phyloP scores from a whole-genome alignment of 495 filamentous ascomycete genomes.

The Lindgomyces ingoldianus region DNA sequence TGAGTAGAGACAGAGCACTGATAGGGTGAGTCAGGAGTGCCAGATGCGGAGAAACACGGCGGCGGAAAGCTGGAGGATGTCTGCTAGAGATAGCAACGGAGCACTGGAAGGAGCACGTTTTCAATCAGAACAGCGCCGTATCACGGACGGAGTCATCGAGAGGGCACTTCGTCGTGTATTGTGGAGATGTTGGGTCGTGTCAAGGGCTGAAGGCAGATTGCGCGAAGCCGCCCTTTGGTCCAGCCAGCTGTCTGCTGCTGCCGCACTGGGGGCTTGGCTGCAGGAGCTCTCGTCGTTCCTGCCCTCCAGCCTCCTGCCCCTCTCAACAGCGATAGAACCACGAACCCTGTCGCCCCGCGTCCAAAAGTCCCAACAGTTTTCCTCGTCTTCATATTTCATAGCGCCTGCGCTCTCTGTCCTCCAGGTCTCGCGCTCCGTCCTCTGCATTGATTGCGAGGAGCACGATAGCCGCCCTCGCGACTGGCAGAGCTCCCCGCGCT shows the following conservation, averaged over 20 bases:
- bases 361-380: neutral
- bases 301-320: neutral
- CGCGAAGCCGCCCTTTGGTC: neutral
- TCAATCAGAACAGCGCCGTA: too few relatives aligned
- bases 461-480: too few relatives aligned
- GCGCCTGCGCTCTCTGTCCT: neutral
- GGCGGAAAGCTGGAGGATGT: neutral
- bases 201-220: neutral
- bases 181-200: neutral
- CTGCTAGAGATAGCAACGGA: neutral
- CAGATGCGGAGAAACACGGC: neutral
- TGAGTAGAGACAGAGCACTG: neutral
- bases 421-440: neutral
- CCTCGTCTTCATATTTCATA: neutral
- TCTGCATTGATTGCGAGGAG: constrained; percentile 30
- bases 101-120: too few relatives aligned
- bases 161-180: neutral
- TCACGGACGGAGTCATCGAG: too few relatives aligned
- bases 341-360: neutral
- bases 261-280: too few relatives aligned
- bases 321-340: neutral
- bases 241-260: too few relatives aligned
- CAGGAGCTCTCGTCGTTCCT: neutral
- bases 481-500: neutral
- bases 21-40: constrained; percentile 1